Evolutionary conservation across 1,284 basidiomycete species (phyloP).

Genomic region (Hymenochaete sp.): DNA sequence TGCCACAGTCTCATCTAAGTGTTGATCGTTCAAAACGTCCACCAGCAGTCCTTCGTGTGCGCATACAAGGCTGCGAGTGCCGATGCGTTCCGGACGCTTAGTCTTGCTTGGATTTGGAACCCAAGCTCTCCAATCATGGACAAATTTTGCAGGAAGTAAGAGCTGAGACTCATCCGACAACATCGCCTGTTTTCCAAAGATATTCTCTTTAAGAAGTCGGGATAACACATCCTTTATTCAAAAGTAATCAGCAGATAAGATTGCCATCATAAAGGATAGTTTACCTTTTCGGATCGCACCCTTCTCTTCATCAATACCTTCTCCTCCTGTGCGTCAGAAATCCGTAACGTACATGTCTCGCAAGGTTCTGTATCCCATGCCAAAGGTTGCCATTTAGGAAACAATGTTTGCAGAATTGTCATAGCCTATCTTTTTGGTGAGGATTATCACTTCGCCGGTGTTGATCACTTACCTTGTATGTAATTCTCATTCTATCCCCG

Average conservation of each 20-base stretch:
- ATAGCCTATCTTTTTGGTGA: conserved; percentile 39
- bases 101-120: conserved; percentile 46
- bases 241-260: conserved; percentile 7
- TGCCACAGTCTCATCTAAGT: conserved; percentile 45
- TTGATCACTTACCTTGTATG: too few species aligned
- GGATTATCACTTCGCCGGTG: too few species aligned
- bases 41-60: conserved; percentile 54
- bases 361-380: conserved; percentile 46
- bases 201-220: conserved; percentile 4
- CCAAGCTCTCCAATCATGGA: conserved; percentile 63
- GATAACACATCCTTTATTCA: conserved; percentile 11
- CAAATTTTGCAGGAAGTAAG: conserved; percentile 52
- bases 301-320: conserved; percentile 48
- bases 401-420: conserved; percentile 45
- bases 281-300: conserved; percentile 69
- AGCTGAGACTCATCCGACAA: conserved; percentile 27
- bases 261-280: conserved; percentile 13
- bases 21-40: conserved; percentile 52
- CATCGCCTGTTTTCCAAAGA: conserved; percentile 11
- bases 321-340: conserved; percentile 49
- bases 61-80: conserved; percentile 59
- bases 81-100: conserved; percentile 48
- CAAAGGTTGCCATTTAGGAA: conserved; percentile 55
- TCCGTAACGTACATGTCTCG: conserved; percentile 45
- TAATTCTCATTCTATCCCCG: too few species aligned